These are phyloP conservation scores for Chaetomium strumarium DNA, from an alignment of 2,329 filamentous ascomycete species.

Conservation along the genomic window DNA sequence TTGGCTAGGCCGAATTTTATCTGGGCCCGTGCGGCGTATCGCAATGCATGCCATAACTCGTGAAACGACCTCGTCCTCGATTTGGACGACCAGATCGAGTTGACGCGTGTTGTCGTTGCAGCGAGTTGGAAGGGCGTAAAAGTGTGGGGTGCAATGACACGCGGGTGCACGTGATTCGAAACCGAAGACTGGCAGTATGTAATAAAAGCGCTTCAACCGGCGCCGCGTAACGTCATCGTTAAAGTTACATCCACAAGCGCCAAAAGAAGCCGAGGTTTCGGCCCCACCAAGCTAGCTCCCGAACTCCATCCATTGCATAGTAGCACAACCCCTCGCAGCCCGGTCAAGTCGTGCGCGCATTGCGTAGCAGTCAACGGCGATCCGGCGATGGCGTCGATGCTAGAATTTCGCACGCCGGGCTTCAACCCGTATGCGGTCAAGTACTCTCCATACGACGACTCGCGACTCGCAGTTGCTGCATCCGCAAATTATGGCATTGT, in stretches of 20 bases:
- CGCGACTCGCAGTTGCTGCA: constrained; percentile 79
- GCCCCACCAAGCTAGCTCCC: constrained; percentile 9
- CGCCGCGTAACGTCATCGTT: too few relatives aligned
- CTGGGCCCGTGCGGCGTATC: not conserved
- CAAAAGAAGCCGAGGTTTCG: constrained; percentile 16
- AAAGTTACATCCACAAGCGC: too few relatives aligned
- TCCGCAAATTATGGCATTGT: constrained; percentile 97
- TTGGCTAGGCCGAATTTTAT: not conserved
- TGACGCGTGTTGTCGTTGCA: constrained; percentile 9
- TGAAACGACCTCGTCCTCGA: not conserved
- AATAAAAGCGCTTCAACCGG: too few relatives aligned
- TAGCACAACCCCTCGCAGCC: too few relatives aligned
- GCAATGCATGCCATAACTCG: not conserved
- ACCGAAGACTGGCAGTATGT: too few relatives aligned
- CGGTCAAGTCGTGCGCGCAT: not conserved
- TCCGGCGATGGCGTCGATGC: constrained; percentile 55
- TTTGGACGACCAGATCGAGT: not conserved
- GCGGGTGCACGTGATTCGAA: not conserved
- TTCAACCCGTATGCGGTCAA: constrained; percentile 97
- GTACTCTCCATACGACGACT: constrained; percentile 98
- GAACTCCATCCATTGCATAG: too few relatives aligned
- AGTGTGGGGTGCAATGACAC: constrained; percentile 2
- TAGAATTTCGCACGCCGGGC: constrained; percentile 88
- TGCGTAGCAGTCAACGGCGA: constrained; percentile 1
- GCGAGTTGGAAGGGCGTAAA: constrained; percentile 6